Conservation (phyloP, 148 eudicot genomes). For the Vaccinium macrocarpon region DNA sequence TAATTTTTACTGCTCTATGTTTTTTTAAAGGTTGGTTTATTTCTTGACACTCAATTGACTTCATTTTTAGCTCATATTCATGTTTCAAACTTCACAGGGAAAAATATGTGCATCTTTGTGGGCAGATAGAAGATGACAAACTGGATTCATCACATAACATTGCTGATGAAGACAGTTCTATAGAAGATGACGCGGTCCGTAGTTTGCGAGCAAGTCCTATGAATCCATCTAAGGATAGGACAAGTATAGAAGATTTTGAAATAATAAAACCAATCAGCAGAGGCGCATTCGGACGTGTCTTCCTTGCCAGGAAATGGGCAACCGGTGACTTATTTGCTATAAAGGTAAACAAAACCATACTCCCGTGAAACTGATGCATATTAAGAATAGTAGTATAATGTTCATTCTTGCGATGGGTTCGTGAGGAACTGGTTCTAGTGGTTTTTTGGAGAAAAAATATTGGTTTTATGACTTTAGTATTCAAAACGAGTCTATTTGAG, state of each 20-base stretch:
- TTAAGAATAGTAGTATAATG: background rate
- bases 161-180: conserved; percentile 82
- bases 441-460: background rate
- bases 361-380: background rate
- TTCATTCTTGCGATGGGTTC: conserved; percentile 10
- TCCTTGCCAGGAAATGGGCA: conserved; percentile 90
- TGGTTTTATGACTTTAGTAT: background rate
- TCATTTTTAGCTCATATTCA: background rate
- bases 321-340: conserved; percentile 98
- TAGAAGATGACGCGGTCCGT: conserved; percentile 69
- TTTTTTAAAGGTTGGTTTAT: background rate
- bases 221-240: conserved; percentile 74
- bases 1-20: background rate
- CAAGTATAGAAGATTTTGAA: conserved; percentile 97
- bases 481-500: background rate
- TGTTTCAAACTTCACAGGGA: conserved; percentile 52
- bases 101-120: conserved; percentile 83
- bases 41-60: background rate
- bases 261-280: conserved; percentile 98
- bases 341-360: conserved; percentile 48
- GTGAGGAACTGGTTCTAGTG: background rate
- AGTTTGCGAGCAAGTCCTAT: conserved; percentile 93
- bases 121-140: conserved; percentile 89
- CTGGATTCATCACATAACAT: conserved; percentile 39
- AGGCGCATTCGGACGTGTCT: conserved; percentile 99